phyloP scores from a whole-genome alignment of 2,329 filamentous ascomycete genomes.

The Fusarium siculi region DNA sequence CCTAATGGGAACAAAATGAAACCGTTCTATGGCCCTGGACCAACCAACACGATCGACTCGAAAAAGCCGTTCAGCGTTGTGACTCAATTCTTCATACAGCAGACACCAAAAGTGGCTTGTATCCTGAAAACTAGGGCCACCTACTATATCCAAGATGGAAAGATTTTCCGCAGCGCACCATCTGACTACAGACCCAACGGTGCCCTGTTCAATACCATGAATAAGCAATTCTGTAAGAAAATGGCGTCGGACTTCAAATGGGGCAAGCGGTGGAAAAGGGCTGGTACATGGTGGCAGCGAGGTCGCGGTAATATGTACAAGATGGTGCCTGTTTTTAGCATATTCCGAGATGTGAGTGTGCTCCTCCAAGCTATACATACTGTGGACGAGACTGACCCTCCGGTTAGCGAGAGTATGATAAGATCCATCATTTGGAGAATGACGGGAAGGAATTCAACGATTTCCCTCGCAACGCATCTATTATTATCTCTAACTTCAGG shows the following conservation, averaged over 20 bases:
- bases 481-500: background rate
- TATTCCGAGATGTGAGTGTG: background rate
- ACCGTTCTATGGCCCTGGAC: slow-evolving; percentile 68
- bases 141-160: slow-evolving; percentile 69
- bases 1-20: slow-evolving; percentile 64
- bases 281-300: background rate
- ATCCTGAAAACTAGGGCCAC: slow-evolving; percentile 53
- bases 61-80: slow-evolving; percentile 70
- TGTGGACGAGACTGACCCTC: background rate
- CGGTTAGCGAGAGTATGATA: background rate
- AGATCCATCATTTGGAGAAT: background rate
- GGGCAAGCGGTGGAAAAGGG: background rate
- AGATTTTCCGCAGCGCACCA: background rate
- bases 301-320: background rate
- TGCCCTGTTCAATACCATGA: background rate
- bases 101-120: background rate
- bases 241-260: background rate
- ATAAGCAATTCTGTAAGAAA: background rate
- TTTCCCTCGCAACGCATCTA: background rate
- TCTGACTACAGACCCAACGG: background rate
- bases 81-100: slow-evolving; percentile 69
- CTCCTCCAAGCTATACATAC: background rate
- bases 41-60: slow-evolving; percentile 67
- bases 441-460: background rate
- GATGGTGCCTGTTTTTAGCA: background rate